Percentiles rank a stretch among this genome's conserved stretches.
Conservation (phyloP, 768 basidiomycete genomes). For the Pilatotrama ljubarskyi region DNA sequence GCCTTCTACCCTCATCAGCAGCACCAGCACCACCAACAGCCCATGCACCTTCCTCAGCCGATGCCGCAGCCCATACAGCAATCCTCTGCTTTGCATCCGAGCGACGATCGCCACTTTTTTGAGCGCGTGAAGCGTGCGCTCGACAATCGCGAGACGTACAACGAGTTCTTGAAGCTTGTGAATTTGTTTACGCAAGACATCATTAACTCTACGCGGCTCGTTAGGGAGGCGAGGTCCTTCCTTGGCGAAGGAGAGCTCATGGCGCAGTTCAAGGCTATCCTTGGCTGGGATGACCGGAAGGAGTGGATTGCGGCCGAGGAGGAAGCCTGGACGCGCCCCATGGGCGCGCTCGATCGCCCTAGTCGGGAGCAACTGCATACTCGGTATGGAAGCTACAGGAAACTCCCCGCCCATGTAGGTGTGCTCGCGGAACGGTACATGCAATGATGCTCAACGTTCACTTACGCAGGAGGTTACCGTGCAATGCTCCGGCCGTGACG, state of each 20-base stretch:
- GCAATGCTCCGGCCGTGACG: constrained; percentile 91
- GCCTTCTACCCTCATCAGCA: constrained; percentile 20
- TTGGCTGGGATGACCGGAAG: constrained; percentile 82
- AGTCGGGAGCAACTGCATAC: constrained; percentile 66
- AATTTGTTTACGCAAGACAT: constrained; percentile 94
- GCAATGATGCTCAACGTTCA: neutral
- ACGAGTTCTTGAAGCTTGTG: constrained; percentile 93
- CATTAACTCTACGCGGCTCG: constrained; percentile 82
- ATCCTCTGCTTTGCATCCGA: constrained; percentile 22
- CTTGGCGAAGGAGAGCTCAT: constrained; percentile 74
- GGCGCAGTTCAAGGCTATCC: constrained; percentile 78
- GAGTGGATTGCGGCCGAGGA: constrained; percentile 36
- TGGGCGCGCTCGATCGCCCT: constrained; percentile 38
- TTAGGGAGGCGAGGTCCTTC: constrained; percentile 79
- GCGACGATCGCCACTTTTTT: constrained; percentile 83
- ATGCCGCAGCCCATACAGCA: constrained; percentile 16
- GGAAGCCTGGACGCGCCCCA: constrained; percentile 33
- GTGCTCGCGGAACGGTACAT: neutral
- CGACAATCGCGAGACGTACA: constrained; percentile 75
- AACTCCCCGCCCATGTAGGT: constrained; percentile 76
- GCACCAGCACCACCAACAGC: constrained; percentile 9
- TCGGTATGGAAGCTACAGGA: constrained; percentile 88
- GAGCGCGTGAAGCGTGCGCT: constrained; percentile 80
- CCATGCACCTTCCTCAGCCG: constrained; percentile 15
- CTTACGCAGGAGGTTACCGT: constrained; percentile 77